Base-by-base conservation (phyloP, 202 grass and related monocot genomes). In the Setaria italica region DNA sequence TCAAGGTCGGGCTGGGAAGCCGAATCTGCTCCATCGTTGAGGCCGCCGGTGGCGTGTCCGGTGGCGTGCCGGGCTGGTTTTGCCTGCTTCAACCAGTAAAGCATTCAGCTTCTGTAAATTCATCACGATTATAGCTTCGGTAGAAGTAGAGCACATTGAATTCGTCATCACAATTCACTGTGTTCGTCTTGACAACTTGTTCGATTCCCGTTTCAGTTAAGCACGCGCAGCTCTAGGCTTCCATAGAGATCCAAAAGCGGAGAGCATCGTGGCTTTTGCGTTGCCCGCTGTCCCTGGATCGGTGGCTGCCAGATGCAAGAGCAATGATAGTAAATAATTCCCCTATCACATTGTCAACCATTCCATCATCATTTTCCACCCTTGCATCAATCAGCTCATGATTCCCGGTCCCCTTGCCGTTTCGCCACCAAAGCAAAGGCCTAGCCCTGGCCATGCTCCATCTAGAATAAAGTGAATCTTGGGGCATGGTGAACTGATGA, bases 201-300 rank as follows among this genome's bases (percentile, higher is more conserved):
- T 62, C 6, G 25, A 33, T 48, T 10, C 12, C 11, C 57, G 10
- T 32, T 34, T 56, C 34, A 42, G 8, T 11, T 62, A 8, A 20
- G 75, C 54, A 71, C 76, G 65, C 13, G 8, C 14, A 46, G 11
- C 19, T 53, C 15, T 34, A 64, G 35, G 55, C 43, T 4, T 75
- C 60, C 29, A 9, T 60, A 49, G 56, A 8, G 7, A 54, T 69
- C 64, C 11, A 56, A 72, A 85, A 82, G 72, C 55, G 45, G 66
- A 14, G 29, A 39, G 76, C 70, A 69, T 33, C 66, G 35, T 62
- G 55, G 55, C 78, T 89, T 89, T 86, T 46, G 62, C 37, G 60
- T 19, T 76, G 59, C 8, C 32, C 30, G 68, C n/a, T 86, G 88
- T 86, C 79, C 84, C 88, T 73, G 67, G 59, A 90, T 74, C 33